phyloP scores from a whole-genome alignment of 2,329 filamentous ascomycete species.

The Lecanicillium sp. region DNA sequence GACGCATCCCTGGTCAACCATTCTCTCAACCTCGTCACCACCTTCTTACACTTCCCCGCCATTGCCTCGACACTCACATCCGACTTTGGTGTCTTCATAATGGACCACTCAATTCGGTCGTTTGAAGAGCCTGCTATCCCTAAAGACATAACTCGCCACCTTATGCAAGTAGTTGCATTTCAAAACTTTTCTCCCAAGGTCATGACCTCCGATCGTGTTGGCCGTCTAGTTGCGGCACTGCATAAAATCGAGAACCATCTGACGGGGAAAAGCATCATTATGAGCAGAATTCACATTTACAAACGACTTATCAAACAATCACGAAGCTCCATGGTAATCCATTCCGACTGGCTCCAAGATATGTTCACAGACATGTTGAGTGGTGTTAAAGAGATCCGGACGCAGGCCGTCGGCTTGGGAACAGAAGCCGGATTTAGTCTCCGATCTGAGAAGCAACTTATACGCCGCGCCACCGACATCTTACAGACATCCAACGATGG shows the following conservation, averaged over 20 bases:
- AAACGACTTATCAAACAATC: conserved; percentile 66
- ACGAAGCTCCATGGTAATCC: conserved; percentile 58
- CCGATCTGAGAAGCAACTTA: conserved; percentile 59
- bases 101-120: conserved; percentile 70
- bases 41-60: conserved; percentile 66
- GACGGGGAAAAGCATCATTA: conserved; percentile 72
- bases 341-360: conserved; percentile 73
- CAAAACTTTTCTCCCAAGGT: conserved; percentile 71
- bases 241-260: conserved; percentile 65
- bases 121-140: conserved; percentile 61
- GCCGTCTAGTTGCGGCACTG: conserved; percentile 61
- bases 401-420: conserved; percentile 65
- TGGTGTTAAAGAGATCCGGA: conserved; percentile 65
- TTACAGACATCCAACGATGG: conserved; percentile 42
- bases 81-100: conserved; percentile 71
- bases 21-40: conserved; percentile 67
- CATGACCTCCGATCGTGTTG: conserved; percentile 63
- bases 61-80: conserved; percentile 62
- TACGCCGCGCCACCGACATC: conserved; percentile 58
- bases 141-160: conserved; percentile 69
- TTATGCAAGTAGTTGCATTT: conserved; percentile 72
- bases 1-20: conserved; percentile 69
- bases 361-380: conserved; percentile 77
- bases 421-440: conserved; percentile 60
- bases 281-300: conserved; percentile 72